A percentile compares a stretch with the other conserved stretches of the same genome.
Conservation (phyloP, 129 eudicot genomes). For the Dittrichia graveolens region DNA sequence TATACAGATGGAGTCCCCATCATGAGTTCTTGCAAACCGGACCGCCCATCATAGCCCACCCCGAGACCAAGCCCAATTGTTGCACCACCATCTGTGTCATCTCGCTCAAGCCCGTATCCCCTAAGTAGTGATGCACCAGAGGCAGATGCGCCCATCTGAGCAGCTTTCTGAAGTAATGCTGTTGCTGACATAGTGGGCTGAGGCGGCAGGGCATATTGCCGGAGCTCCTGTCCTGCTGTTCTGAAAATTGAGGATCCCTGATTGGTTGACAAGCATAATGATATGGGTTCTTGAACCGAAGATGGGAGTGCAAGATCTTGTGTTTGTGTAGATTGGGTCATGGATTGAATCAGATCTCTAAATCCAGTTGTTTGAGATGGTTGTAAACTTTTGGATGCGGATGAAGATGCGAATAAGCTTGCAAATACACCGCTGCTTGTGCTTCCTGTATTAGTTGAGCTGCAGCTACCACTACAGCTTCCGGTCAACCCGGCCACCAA, state of each 20-base stretch:
- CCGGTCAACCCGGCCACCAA: slow-evolving; percentile 38
- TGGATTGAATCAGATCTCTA: slow-evolving; percentile 46
- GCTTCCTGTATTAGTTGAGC: slow-evolving; percentile 66
- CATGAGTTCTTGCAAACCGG: slow-evolving; percentile 88
- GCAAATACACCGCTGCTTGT: slow-evolving; percentile 81
- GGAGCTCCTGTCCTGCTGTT: slow-evolving; percentile 60
- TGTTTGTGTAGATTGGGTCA: slow-evolving; percentile 43
- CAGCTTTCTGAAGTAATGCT: slow-evolving; percentile 92
- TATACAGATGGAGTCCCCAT: slow-evolving; percentile 88
- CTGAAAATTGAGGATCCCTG: slow-evolving; percentile 71
- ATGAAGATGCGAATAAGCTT: slow-evolving; percentile 82
- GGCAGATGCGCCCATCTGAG: slow-evolving; percentile 90
- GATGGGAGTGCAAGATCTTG: slow-evolving; percentile 47
- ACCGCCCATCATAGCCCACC: slow-evolving; percentile 63
- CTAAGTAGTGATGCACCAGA: slow-evolving; percentile 73
- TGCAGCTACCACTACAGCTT: slow-evolving; percentile 57
- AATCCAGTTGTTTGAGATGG: slow-evolving; percentile 52
- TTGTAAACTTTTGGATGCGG: slow-evolving; percentile 54
- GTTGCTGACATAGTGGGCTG: slow-evolving; percentile 98
- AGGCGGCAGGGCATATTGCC: slow-evolving; percentile 73
- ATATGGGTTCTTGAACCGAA: slow-evolving; percentile 61
- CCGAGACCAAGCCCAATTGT: slow-evolving; percentile 80
- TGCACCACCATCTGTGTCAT: slow-evolving; percentile 56
- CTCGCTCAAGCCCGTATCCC: slow-evolving; percentile 71
- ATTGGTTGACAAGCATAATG: slow-evolving; percentile 72